phyloP scores from a whole-genome alignment of 2,329 filamentous ascomycete species.

The Pseudocercospora ulei region DNA sequence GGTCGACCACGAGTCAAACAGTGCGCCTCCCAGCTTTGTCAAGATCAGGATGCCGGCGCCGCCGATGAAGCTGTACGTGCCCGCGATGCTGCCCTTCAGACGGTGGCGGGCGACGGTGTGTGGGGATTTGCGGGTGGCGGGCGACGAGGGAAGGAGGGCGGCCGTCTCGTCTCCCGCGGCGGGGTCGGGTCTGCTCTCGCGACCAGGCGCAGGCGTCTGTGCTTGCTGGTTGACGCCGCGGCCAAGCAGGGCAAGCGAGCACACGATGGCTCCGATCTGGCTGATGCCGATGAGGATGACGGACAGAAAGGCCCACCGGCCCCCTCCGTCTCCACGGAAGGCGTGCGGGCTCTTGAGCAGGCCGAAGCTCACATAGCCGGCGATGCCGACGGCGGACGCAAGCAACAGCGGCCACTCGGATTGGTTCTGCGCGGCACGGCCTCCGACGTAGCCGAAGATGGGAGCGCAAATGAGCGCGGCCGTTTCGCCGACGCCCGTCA shows the following conservation, averaged over 20 bases:
- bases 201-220: constrained; percentile 20
- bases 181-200: constrained; percentile 11
- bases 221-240: constrained; percentile 56
- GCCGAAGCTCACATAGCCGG: constrained; percentile 69
- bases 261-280: constrained; percentile 94
- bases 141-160: constrained; percentile 23
- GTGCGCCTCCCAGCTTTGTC: constrained; percentile 76
- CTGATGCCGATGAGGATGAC: constrained; percentile 77
- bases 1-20: constrained; percentile 67
- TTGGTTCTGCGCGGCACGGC: constrained; percentile 46
- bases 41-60: constrained; percentile 81
- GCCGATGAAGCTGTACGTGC: constrained; percentile 84
- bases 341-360: constrained; percentile 68
- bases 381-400: constrained; percentile 61
- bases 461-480: constrained; percentile 77
- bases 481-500: constrained; percentile 83
- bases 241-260: constrained; percentile 79
- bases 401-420: constrained; percentile 62
- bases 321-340: constrained; percentile 53
- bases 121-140: not conserved
- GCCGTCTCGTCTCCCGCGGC: constrained; percentile 24
- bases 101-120: constrained; percentile 33
- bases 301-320: constrained; percentile 49
- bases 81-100: constrained; percentile 88
- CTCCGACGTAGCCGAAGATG: constrained; percentile 75